phyloP scores from a whole-genome alignment of 768 basidiomycete species.

The Gyrodon lividus region DNA sequence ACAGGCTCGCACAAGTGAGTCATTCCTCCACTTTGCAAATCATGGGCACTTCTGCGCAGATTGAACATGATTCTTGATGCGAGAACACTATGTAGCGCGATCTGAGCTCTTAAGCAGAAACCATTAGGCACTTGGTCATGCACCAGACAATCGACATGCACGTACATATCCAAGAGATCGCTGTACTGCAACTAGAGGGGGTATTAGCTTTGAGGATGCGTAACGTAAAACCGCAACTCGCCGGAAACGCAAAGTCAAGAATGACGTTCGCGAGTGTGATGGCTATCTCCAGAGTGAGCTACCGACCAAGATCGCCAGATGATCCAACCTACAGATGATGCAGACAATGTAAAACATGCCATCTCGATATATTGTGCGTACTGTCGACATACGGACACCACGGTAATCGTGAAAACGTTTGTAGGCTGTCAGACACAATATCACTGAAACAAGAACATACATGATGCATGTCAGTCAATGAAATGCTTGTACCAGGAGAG shows the following conservation, averaged over 20 bases:
- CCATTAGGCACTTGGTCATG: not conserved
- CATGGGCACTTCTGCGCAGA: not conserved
- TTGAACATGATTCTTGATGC: conserved; percentile 8
- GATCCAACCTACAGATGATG: conserved; percentile 10
- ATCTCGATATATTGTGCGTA: conserved; percentile 13
- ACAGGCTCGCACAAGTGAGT: not conserved
- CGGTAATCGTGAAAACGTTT: conserved; percentile 6
- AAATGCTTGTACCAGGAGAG: not conserved
- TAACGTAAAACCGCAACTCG: not conserved
- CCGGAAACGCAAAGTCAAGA: conserved; percentile 9
- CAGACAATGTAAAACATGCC: conserved; percentile 18
- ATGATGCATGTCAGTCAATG: too few species aligned
- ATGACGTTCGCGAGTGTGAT: conserved; percentile 16
- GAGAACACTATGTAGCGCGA: conserved; percentile 3
- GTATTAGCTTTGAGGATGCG: not conserved
- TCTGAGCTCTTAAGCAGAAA: not conserved
- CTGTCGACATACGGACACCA: not conserved
- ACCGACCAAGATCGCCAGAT: too few species aligned
- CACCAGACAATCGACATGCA: not conserved
- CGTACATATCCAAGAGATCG: conserved; percentile 4
- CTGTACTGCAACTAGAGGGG: conserved; percentile 4
- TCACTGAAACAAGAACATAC: conserved; percentile 5
- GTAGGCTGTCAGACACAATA: conserved; percentile 9
- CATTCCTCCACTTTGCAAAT: not conserved
- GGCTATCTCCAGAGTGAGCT: conserved; percentile 6